Evolutionary conservation across 2,329 filamentous ascomycete genomes (phyloP), one percentile per base, ranked within the genome.

Genomic region (Penicillium expansum): DNA sequence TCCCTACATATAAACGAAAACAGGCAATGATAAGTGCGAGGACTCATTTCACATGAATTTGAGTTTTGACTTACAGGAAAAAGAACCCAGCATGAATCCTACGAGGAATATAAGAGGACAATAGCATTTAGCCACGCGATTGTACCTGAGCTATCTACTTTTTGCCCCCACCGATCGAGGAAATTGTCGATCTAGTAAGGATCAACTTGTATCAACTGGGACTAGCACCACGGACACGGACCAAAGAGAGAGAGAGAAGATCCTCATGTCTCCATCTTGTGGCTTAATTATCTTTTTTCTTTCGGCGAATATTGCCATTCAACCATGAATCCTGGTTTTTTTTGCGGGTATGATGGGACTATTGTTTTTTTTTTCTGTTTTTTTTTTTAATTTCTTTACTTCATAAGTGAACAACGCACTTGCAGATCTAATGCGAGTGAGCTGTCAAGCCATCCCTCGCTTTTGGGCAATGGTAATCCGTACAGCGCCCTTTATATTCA

Each of bases 141-240:
- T 43, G 59, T 49, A 50, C 43, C 32, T 29, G 57, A 53, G 38
- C 47, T 56, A 59, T 52, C 56, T 56, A 55, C 29, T 43, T 43
- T 44, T 32, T 32, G 22, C 53, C 45, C 55, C 63, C 62, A 59
- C 63, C 51, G 63, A 65, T 65, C 60, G 60, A 51, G 52, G 51
- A 43, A 48, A 35, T 52, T 44, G 57, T 50, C 51, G 61, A 64
- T 65, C 58, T 48, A 61, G 52, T 55, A 58, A 50, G 50, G 61
- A 60, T 61, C 52, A 52, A 48, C 58, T 62, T 43, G 22, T 3
- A 59, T 61, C 55, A 48, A 51, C 56, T 62, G 20, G 57, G 53
- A 54, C 53, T 29, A 52, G 48, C 44, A 51, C n/a, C 54, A 33
- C 39, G 43, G 30, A n/a, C 44, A 48, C 24, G 14, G 52, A 41